Evolutionary conservation across 768 basidiomycete species (phyloP).

Genomic region (Crucibulum laeve): DNA sequence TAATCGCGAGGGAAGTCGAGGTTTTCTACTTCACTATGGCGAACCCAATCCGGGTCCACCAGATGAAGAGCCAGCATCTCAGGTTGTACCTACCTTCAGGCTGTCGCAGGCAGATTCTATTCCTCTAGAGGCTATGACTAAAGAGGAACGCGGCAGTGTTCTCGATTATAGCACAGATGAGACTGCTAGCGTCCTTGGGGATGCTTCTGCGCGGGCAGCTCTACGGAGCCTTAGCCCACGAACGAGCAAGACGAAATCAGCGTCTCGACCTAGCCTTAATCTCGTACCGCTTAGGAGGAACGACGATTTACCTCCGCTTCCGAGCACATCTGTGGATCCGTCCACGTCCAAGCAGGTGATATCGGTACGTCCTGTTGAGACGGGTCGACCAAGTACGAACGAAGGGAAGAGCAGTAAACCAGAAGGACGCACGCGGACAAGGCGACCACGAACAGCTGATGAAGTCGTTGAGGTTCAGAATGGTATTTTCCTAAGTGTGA

Average conservation of each 20-base stretch:
- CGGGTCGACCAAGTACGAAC: too few relatives aligned
- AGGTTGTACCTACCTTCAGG: too few relatives aligned
- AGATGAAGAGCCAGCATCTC: too few relatives aligned
- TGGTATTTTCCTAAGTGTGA: conserved; percentile 27
- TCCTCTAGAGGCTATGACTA: too few relatives aligned
- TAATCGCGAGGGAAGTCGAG: conserved; percentile 11
- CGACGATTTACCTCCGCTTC: neutral
- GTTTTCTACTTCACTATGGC: conserved; percentile 15
- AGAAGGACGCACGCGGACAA: too few relatives aligned
- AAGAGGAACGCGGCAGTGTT: too few relatives aligned
- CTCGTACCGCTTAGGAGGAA: neutral
- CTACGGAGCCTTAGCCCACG: conserved; percentile 42
- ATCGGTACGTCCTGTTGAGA: too few relatives aligned
- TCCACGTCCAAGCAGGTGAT: too few relatives aligned
- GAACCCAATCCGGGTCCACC: neutral
- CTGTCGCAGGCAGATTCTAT: too few relatives aligned
- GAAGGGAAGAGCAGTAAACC: too few relatives aligned
- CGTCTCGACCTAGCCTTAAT: conserved; percentile 1
- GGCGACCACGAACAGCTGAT: conserved; percentile 1
- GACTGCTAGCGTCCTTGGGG: conserved; percentile 20
- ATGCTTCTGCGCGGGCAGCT: conserved; percentile 31
- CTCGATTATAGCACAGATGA: too few relatives aligned
- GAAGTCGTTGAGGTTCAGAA: conserved; percentile 8
- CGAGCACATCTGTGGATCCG: too few relatives aligned
- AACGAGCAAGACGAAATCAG: conserved; percentile 24